Evolutionary conservation across 2,329 filamentous ascomycete species (phyloP).

Genomic region (Furcasterigmium sp.): DNA sequence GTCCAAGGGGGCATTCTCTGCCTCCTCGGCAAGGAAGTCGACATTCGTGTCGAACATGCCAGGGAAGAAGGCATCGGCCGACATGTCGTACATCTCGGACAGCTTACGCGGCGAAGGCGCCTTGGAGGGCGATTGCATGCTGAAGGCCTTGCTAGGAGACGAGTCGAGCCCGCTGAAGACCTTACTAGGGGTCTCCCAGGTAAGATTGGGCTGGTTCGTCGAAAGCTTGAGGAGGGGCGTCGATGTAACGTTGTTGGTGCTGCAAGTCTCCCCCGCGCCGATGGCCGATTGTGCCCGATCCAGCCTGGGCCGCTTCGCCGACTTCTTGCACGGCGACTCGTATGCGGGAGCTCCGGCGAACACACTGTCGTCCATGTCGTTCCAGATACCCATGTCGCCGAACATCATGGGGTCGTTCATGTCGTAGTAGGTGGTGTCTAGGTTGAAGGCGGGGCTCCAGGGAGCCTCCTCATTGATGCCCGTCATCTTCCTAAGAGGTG

Average conservation of each 20-base stretch:
- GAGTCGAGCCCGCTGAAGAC: slow-evolving; percentile 43
- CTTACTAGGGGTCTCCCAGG: slow-evolving; percentile 53
- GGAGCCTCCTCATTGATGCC: slow-evolving; percentile 43
- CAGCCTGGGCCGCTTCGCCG: slow-evolving; percentile 52
- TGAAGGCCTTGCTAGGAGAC: slow-evolving; percentile 48
- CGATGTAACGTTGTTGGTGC: slow-evolving; percentile 28
- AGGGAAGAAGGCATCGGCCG: slow-evolving; percentile 32
- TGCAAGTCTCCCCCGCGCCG: slow-evolving; percentile 21
- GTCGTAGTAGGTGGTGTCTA: slow-evolving; percentile 50
- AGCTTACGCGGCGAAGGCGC: slow-evolving; percentile 48
- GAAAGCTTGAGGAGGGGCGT: slow-evolving; percentile 46
- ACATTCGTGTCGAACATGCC: slow-evolving; percentile 38
- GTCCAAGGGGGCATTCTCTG: slow-evolving; percentile 57
- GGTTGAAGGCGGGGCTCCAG: slow-evolving; percentile 63
- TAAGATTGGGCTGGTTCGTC: slow-evolving; percentile 28
- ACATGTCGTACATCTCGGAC: slow-evolving; percentile 24
- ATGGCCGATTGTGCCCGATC: slow-evolving; percentile 61
- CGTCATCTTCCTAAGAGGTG: slow-evolving; percentile 53
- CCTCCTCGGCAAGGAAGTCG: slow-evolving; percentile 54
- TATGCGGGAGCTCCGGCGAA: slow-evolving; percentile 19
- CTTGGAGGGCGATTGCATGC: slow-evolving; percentile 9
- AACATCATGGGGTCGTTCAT: slow-evolving; percentile 35
- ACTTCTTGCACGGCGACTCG: slow-evolving; percentile 64
- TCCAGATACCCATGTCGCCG: slow-evolving; percentile 60
- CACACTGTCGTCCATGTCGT: slow-evolving; percentile 33